Percentiles rank a stretch among this genome's conserved stretches.
Evolutionary conservation across 495 filamentous ascomycete genomes (phyloP).

Genomic region (Penicillium desertorum): DNA sequence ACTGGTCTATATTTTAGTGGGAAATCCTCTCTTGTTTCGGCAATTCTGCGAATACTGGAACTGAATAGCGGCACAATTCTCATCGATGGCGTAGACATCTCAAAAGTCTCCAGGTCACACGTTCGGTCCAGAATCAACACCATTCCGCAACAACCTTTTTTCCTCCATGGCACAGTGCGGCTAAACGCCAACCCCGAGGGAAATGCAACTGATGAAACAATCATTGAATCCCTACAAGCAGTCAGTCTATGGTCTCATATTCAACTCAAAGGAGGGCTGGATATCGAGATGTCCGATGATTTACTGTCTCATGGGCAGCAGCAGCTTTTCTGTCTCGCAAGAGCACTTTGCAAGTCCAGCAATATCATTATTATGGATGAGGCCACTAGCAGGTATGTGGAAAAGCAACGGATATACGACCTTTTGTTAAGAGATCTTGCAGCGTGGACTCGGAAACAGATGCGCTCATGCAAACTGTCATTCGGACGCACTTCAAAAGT

Average conservation of each 20-base stretch:
- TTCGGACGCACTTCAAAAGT: conserved; percentile 30
- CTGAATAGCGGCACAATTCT: conserved; percentile 35
- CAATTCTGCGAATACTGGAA: conserved; percentile 43
- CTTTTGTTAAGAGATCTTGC: background rate
- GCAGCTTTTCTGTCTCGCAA: conserved; percentile 49
- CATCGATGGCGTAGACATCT: conserved; percentile 49
- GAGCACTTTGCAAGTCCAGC: conserved; percentile 35
- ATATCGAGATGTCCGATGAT: conserved; percentile 37
- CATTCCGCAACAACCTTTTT: conserved; percentile 51
- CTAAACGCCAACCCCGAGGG: conserved; percentile 46
- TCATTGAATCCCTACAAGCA: conserved; percentile 37
- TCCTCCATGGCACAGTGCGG: conserved; percentile 44
- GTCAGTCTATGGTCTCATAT: conserved; percentile 43
- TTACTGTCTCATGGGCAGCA: conserved; percentile 45
- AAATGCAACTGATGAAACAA: conserved; percentile 32
- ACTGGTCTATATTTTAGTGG: conserved; percentile 28
- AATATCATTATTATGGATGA: conserved; percentile 48
- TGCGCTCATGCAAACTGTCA: conserved; percentile 32
- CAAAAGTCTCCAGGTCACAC: conserved; percentile 27
- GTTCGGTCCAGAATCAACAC: conserved; percentile 40
- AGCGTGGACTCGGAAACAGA: conserved; percentile 38
- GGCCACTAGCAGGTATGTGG: conserved; percentile 40
- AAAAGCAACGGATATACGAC: background rate
- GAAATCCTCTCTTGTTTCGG: conserved; percentile 43
- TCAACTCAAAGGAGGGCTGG: conserved; percentile 40